These are phyloP conservation scores for Xylaria venustula DNA, from an alignment of 495 filamentous ascomycete species.

Conservation along the genomic window DNA sequence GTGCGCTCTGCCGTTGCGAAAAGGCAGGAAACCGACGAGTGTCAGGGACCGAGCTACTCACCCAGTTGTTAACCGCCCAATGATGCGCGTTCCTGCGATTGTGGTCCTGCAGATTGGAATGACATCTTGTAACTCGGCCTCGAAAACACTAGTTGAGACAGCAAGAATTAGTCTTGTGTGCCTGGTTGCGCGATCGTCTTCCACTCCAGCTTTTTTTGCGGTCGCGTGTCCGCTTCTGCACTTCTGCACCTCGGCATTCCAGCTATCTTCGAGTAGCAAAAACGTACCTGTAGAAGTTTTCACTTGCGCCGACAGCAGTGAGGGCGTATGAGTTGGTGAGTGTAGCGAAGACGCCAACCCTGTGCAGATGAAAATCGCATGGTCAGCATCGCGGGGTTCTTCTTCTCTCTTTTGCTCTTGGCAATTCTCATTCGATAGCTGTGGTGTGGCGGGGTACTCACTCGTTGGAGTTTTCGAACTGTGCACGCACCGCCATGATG, in stretches of 20 bases:
- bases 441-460: slow-evolving; percentile 49
- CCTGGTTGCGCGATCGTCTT: neutral
- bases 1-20: neutral
- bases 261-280: slow-evolving; percentile 17
- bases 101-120: slow-evolving; percentile 97
- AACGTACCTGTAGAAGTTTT: slow-evolving; percentile 80
- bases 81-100: slow-evolving; percentile 94
- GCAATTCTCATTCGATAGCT: slow-evolving; percentile 1
- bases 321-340: slow-evolving; percentile 95
- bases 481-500: slow-evolving; percentile 75
- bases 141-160: slow-evolving; percentile 66
- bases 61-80: slow-evolving; percentile 93
- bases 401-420: neutral
- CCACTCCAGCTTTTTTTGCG: neutral
- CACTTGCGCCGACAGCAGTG: slow-evolving; percentile 88
- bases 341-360: slow-evolving; percentile 93
- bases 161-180: neutral
- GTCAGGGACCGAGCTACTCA: slow-evolving; percentile 41
- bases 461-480: slow-evolving; percentile 99
- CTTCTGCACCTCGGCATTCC: neutral
- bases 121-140: slow-evolving; percentile 94
- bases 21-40: neutral
- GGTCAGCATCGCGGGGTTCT: slow-evolving; percentile 18
- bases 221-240: neutral
- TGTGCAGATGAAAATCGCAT: slow-evolving; percentile 37